Evolutionary conservation across 352 stramenopile genomes (phyloP), one percentile per base, ranked within the genome.

Genomic region (Globisporangium echinulatum): DNA sequence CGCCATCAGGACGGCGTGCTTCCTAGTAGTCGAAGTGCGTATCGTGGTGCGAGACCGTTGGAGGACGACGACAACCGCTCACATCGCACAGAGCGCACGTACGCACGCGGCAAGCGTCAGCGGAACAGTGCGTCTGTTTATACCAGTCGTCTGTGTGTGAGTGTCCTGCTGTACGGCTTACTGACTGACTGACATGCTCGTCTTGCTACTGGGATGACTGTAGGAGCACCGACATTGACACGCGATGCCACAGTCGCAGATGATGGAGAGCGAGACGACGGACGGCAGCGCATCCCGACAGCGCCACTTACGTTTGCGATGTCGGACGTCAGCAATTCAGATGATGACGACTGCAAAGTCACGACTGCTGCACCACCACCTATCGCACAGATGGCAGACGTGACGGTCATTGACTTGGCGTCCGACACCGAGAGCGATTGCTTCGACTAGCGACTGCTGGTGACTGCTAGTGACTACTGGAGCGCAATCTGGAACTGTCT

Each of bases 401-500:
- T 65, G 47, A 62, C 54, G 8, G 64, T 81, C 52, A 87, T 87
- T 56, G 50, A 86, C 58, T 58, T 87, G 52, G 66, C 71, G 57
- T 80, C 72, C 38, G 74, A 87, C 9, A 72, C 74, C 10, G 77
- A 83, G 37, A 82, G 47, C 54, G 39, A 58, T 25, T 66, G 54
- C 58, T 15, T n/a, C 46, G 43, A 48, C 11, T 13, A 48, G 43
- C 43, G 15, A 48, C 13, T 48, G 43, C 43, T 48, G 6, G 43
- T 33, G 25, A 33, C 25, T 33, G 25, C 2, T 33, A 33, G 46
- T 11, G 38, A 53, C 78, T 62, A 87, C 37, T 69, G 66, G 36
- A 91, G 75, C 15, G 75, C 63, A 54, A 89, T 85, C 52, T 74
- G 65, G 70, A 87, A 93, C 64, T 85, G 77, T 75, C 91, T 93